These are phyloP conservation scores for Moricandia arvensis DNA, from an alignment of 345 rosid species.

Conservation along the genomic window DNA sequence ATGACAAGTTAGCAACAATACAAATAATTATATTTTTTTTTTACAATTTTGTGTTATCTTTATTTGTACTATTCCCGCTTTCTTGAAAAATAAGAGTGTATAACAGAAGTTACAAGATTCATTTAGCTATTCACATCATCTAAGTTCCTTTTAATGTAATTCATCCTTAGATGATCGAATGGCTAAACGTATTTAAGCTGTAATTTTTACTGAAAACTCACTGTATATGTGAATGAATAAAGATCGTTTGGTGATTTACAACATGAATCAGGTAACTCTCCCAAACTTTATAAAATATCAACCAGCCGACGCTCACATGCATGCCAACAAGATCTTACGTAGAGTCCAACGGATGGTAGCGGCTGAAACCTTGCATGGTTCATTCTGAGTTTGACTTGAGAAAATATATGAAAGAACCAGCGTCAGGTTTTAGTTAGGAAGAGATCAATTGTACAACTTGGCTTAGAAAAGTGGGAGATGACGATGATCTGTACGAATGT, in stretches of 20 bases:
- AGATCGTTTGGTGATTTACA: background rate
- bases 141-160: background rate
- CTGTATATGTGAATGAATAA: background rate
- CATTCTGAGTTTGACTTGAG: background rate
- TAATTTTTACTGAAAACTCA: background rate
- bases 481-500: constrained; percentile 27
- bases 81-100: background rate
- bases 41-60: background rate
- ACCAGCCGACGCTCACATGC: background rate
- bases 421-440: background rate
- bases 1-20: background rate
- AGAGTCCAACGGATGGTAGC: background rate
- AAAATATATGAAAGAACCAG: background rate
- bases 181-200: background rate
- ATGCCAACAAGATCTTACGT: background rate
- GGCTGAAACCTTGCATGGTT: background rate
- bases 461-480: constrained; percentile 15
- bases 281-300: background rate
- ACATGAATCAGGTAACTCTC: background rate
- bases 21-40: background rate
- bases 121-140: background rate
- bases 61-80: background rate
- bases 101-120: background rate
- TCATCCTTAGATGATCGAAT: background rate
- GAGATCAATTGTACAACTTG: background rate